Evolutionary conservation across 2,329 filamentous ascomycete genomes (phyloP).

Genomic region (Didymella exigua): DNA sequence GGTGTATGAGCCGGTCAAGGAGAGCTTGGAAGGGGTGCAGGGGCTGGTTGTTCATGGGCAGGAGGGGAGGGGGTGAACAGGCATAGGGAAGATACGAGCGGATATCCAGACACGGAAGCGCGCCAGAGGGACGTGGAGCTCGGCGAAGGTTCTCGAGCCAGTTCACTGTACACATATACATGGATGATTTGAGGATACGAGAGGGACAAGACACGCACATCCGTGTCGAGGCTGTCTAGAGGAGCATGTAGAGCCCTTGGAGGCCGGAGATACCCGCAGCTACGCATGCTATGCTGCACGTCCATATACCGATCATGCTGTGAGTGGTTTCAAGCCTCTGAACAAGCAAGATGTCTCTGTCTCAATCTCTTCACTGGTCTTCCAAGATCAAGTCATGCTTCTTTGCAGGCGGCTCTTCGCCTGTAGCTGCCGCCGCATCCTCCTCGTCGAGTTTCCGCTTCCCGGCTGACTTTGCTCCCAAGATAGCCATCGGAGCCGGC

Average conservation of each 20-base stretch:
- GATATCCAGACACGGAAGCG: not conserved
- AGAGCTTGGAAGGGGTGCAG: constrained; percentile 66
- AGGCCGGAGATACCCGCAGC: not conserved
- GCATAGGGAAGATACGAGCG: not conserved
- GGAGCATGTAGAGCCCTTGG: not conserved
- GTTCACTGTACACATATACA: not conserved
- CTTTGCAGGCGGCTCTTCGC: constrained; percentile 12
- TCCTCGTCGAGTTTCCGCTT: constrained; percentile 35
- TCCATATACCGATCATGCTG: not conserved
- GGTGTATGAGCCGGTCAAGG: constrained; percentile 57
- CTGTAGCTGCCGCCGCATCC: constrained; percentile 4
- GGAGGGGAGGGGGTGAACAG: constrained; percentile 41
- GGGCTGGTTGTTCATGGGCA: constrained; percentile 61
- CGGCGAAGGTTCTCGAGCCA: not conserved
- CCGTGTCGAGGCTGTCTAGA: not conserved
- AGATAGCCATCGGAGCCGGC: constrained; percentile 10
- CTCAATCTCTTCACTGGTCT: not conserved
- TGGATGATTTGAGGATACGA: not conserved
- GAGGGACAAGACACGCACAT: not conserved
- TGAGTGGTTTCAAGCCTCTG: not conserved
- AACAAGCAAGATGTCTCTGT: not conserved
- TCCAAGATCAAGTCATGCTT: constrained; percentile 4
- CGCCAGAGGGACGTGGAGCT: not conserved
- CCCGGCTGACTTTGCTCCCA: constrained; percentile 17
- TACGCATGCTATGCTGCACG: not conserved